phyloP scores from a whole-genome alignment of 352 stramenopile genomes.

The Aphanomyces stellatus region DNA sequence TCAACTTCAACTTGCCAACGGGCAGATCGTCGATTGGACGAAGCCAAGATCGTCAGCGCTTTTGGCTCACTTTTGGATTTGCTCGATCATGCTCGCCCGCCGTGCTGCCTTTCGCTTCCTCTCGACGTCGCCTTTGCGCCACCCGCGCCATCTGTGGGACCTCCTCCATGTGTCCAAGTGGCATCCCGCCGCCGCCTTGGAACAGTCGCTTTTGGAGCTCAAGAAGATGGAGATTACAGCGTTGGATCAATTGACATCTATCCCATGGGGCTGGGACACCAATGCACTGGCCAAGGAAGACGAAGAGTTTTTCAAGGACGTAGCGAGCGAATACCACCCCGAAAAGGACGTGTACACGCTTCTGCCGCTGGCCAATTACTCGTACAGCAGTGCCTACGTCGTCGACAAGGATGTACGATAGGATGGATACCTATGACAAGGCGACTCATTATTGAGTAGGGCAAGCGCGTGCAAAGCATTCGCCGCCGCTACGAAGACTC shows the following conservation, averaged over 20 bases:
- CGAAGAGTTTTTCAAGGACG: slow-evolving; percentile 46
- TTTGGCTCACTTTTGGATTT: background rate
- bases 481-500: slow-evolving; percentile 40
- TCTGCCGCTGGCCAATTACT: slow-evolving; percentile 13
- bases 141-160: slow-evolving; percentile 34
- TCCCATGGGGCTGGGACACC: slow-evolving; percentile 2
- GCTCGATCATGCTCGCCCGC: no score
- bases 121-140: background rate
- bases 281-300: slow-evolving; percentile 24
- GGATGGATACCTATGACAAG: slow-evolving; percentile 18
- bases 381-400: slow-evolving; percentile 4
- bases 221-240: slow-evolving; percentile 35
- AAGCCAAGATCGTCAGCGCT: no score
- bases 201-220: slow-evolving; percentile 44
- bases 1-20: no score
- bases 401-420: slow-evolving; percentile 5
- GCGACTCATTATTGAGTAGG: slow-evolving; percentile 40
- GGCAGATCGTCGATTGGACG: no score
- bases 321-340: slow-evolving; percentile 24
- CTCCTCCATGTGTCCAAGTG: slow-evolving; percentile 40
- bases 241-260: slow-evolving; percentile 23
- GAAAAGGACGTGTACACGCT: slow-evolving; percentile 8
- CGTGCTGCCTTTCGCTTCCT: no score
- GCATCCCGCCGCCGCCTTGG: slow-evolving; percentile 46
- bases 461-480: slow-evolving; percentile 27